These are phyloP conservation scores for Pleurotus pulmonarius DNA, from an alignment of 768 basidiomycete species.

Conservation along the genomic window DNA sequence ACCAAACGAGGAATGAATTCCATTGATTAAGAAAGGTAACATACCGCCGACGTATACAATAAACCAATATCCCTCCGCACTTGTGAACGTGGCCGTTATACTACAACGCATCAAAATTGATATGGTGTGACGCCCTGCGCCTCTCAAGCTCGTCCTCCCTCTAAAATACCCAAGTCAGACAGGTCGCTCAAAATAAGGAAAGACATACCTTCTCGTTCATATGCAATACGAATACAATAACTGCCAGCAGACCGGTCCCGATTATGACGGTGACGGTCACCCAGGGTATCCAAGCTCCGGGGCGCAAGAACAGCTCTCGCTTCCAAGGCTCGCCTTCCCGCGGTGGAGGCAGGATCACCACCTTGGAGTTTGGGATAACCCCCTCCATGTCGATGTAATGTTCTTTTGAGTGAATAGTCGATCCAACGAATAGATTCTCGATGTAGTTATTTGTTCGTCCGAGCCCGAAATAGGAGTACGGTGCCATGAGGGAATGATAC, in stretches of 20 bases:
- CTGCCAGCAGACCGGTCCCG: slow-evolving; percentile 67
- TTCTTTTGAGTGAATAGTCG: slow-evolving; percentile 65
- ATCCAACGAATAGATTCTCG: slow-evolving; percentile 96
- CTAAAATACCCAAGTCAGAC: slow-evolving; percentile 31
- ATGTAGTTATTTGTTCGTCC: slow-evolving; percentile 99
- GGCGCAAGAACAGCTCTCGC: slow-evolving; percentile 84
- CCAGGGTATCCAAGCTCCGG: slow-evolving; percentile 97
- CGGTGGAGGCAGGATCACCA: slow-evolving; percentile 84
- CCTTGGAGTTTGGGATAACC: slow-evolving; percentile 94
- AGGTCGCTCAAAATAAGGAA: slow-evolving; percentile 8
- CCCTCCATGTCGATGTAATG: slow-evolving; percentile 95
- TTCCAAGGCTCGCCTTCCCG: slow-evolving; percentile 68
- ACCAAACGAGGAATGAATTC: too few species aligned
- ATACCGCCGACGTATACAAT: too few species aligned
- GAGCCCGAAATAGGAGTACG: slow-evolving; percentile 94
- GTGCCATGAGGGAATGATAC: slow-evolving; percentile 86
- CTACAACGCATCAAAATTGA: slow-evolving; percentile 95
- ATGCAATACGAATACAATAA: slow-evolving; percentile 85
- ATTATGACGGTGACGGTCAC: slow-evolving; percentile 86
- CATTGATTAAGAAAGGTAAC: too few species aligned
- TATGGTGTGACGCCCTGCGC: slow-evolving; percentile 85
- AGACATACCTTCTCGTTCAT: slow-evolving; percentile 83
- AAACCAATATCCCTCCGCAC: too few species aligned
- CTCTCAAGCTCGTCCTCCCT: slow-evolving; percentile 93
- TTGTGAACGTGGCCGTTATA: background rate